Percentiles rank a stretch among this genome's conserved stretches.
phyloP scores from a whole-genome alignment of 805 yeast species.

The Candida peoriensis region DNA sequence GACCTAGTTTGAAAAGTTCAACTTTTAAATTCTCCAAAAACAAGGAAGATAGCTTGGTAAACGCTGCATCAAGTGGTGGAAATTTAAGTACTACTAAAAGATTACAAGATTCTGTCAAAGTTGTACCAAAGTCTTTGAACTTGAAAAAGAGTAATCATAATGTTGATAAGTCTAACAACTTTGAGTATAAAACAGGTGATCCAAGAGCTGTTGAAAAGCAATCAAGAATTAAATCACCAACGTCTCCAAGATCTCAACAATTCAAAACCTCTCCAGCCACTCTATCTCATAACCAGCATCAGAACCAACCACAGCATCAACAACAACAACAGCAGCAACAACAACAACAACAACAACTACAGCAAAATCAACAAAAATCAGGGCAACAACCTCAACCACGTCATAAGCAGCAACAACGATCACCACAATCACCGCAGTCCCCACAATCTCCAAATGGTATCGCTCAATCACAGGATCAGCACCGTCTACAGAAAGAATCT shows the following conservation, averaged over 20 bases:
- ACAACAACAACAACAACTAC: conserved; percentile 4
- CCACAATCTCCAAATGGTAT: conserved; percentile 1
- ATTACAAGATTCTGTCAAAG: conserved; percentile 18
- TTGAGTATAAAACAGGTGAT: conserved; percentile 2
- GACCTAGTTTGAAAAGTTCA: conserved; percentile 15
- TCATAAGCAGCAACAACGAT: conserved; percentile 3
- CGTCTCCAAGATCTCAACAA: neutral
- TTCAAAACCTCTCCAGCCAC: too few species aligned
- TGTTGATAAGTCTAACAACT: too few species aligned
- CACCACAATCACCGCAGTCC: conserved; percentile 1
- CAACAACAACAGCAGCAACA: conserved; percentile 6
- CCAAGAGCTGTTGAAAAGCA: conserved; percentile 2
- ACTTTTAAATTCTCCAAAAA: conserved; percentile 10
- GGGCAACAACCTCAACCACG: too few species aligned
- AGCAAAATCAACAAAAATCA: neutral
- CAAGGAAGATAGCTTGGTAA: conserved; percentile 3
- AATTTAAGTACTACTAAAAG: conserved; percentile 7
- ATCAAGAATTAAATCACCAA: neutral
- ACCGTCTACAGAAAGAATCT: conserved; percentile 17
- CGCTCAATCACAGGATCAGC: conserved; percentile 11
- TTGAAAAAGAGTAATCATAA: conserved; percentile 1
- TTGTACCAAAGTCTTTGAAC: conserved; percentile 9
- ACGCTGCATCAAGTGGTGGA: too few species aligned
- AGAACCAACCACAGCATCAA: conserved; percentile 3
- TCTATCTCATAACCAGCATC: neutral